Base-by-base conservation (phyloP, 2,329 filamentous ascomycete species). In the Trichoderma sp. region DNA sequence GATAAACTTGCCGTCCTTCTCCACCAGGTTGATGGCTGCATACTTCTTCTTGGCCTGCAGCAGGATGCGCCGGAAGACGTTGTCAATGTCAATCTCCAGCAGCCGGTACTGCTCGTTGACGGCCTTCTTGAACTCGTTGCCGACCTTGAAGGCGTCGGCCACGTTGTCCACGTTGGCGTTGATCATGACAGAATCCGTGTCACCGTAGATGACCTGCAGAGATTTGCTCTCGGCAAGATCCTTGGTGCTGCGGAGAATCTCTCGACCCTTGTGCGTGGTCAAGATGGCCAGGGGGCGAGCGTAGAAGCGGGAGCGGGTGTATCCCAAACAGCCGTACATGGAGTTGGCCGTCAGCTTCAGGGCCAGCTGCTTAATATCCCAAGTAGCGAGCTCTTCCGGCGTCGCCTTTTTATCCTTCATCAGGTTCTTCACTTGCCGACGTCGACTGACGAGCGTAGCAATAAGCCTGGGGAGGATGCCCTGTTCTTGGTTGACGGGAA, bases 181-280 rank as follows among this genome's bases (percentile, higher is more conserved):
- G 82, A 99, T 98, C 95, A 99, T 99, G 79, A 99, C 95, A 9
- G 95, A 99, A 78, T 99, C 95, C 14, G 95, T 99, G 78, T 99
- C 95, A 80, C 95, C 95, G 72, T 99, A 99, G 68, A 99, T 98
- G 76, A 99, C 95, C 73, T 95, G 91, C 34, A 99, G 85, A 66
- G 93, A 89, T 71, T 91, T 93, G 72, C 88, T 91, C 78, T 99
- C 95, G 10, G 95, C 95, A 67, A 99, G 85, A 62, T 96, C 93
- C 77, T 98, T 99, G 64, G 95, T 99, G 75, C 92, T 96, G 69
- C 91, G 88, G 66, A 99, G 82, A 85, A 99, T 98, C 80, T 99
- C 95, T 81, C 95, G 92, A 65, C 95, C 95, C 77, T 99, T 98
- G 81, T 89, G 96, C 0, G 95, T 99, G 3, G 93, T 98, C 75